Conservation (phyloP, 2,329 filamentous ascomycete species). For the Cadophora malorum region DNA sequence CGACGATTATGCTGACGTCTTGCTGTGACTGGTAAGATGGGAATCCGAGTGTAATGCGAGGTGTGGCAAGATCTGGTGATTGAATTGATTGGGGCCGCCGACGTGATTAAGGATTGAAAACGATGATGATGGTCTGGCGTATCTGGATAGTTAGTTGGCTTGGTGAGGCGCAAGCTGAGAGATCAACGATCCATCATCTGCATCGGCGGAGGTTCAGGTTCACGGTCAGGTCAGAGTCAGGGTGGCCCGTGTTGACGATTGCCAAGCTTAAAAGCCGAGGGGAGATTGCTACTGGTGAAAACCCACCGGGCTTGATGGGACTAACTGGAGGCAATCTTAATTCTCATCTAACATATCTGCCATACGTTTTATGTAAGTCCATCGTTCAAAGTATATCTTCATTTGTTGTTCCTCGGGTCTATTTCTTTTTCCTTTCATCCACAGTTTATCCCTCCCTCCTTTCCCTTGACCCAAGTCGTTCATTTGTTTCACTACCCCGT, state of each 20-base stretch:
- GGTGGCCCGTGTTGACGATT: conserved; percentile 1
- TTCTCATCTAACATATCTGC: neutral
- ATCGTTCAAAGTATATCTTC: neutral
- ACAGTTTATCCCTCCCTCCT: neutral
- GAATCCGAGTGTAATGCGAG: conserved; percentile 6
- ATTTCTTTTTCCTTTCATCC: neutral
- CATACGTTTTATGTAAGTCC: neutral
- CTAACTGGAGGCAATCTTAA: neutral
- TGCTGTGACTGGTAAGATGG: neutral
- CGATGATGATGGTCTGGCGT: neutral
- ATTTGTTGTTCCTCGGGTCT: neutral
- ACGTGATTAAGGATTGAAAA: neutral
- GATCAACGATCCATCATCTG: neutral
- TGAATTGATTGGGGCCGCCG: neutral
- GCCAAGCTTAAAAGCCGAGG: neutral
- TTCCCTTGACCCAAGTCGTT: neutral
- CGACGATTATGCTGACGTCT: conserved; percentile 5
- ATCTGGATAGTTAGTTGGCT: neutral
- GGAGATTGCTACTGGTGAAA: neutral
- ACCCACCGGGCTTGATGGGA: neutral
- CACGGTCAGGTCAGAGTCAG: too few species aligned
- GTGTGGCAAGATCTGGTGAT: neutral
- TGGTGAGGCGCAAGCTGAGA: conserved; percentile 2
- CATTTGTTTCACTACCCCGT: conserved; percentile 9
- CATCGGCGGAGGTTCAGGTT: neutral